These are phyloP conservation scores for Starmera stellimalicola DNA, from an alignment of 1,139 yeast genomes.

Conservation along the genomic window DNA sequence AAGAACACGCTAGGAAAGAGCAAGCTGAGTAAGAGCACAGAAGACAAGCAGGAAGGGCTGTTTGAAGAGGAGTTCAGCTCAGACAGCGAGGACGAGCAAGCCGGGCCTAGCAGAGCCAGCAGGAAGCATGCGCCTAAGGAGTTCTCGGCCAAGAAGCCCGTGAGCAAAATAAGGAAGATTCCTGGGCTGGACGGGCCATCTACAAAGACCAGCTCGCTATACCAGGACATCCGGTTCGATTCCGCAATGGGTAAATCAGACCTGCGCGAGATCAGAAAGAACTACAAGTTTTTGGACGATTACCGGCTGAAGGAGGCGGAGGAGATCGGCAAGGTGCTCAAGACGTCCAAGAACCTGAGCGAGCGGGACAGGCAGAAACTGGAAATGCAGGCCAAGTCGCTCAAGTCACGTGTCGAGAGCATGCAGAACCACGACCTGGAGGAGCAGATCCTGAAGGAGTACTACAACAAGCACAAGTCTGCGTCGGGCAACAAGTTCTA, in stretches of 20 bases:
- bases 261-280: slow-evolving; percentile 50
- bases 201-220: slow-evolving; percentile 30
- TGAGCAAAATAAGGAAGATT: slow-evolving; percentile 57
- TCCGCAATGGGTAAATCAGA: slow-evolving; percentile 84
- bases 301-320: slow-evolving; percentile 66
- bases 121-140: slow-evolving; percentile 68
- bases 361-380: slow-evolving; percentile 44
- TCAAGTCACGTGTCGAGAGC: slow-evolving; percentile 70
- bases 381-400: slow-evolving; percentile 44
- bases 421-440: slow-evolving; percentile 72
- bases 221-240: slow-evolving; percentile 83
- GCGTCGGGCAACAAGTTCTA: slow-evolving; percentile 34
- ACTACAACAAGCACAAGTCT: slow-evolving; percentile 25
- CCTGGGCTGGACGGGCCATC: slow-evolving; percentile 53
- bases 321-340: slow-evolving; percentile 48
- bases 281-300: slow-evolving; percentile 79
- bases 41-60: slow-evolving; percentile 15
- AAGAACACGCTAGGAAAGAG: slow-evolving; percentile 5
- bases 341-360: slow-evolving; percentile 34
- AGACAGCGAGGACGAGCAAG: slow-evolving; percentile 12
- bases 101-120: slow-evolving; percentile 7
- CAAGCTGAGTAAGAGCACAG: slow-evolving; percentile 15
- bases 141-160: slow-evolving; percentile 62
- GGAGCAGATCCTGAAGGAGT: slow-evolving; percentile 39
- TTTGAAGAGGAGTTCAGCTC: slow-evolving; percentile 11